Base-by-base conservation (phyloP, 1,139 yeast genomes). In the Eremothecium cymbalariae region DNA sequence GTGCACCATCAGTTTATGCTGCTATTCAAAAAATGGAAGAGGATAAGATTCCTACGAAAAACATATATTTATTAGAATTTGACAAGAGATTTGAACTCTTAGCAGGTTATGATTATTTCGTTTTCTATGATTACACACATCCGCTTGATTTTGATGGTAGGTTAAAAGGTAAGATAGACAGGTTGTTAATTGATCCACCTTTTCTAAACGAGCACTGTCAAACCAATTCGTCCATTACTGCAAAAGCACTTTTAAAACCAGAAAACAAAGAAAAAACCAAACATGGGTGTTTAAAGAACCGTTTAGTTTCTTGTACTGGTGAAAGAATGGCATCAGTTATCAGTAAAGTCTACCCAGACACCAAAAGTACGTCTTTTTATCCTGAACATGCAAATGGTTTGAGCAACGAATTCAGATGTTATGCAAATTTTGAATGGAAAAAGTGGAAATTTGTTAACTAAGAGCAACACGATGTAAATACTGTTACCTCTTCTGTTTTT, bases 1-100 rank as follows among this genome's bases (percentile, higher is more conserved):
- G 90, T 62, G 95, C 95, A 1, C 95, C 96, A 5, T 81, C 95
- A 0, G 95, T 84, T 2, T 86, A 77, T 59, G 94, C 95, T 1
- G 93, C 93, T 1, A 72, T 86, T 31, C 70, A 68, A 46, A 71
- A 73, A 41, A 53, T 50, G 37, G 72, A 77, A 5, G 59, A 63
- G 6, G 56, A 62, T 18, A 65, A 70, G 8, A 51, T 83, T 18
- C 85, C 84, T 17, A 80, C 88, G 0, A 52, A 72, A 38, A 70
- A 80, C 38, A 75, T 82, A 17, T 84, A 82, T 53, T 65, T 86
- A 35, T 64, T 85, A 38, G 96, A 86, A 54, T 82, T 53, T 51
- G 95, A 86, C 53, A 71, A 65, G 33, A 68, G 95, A 50, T 86
- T 86, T 55, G 74, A 71, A 41, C 62, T 79, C 8, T 61, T 86